These are phyloP conservation scores for Salix udensis DNA, from an alignment of 345 rosid species.

Conservation along the genomic window DNA sequence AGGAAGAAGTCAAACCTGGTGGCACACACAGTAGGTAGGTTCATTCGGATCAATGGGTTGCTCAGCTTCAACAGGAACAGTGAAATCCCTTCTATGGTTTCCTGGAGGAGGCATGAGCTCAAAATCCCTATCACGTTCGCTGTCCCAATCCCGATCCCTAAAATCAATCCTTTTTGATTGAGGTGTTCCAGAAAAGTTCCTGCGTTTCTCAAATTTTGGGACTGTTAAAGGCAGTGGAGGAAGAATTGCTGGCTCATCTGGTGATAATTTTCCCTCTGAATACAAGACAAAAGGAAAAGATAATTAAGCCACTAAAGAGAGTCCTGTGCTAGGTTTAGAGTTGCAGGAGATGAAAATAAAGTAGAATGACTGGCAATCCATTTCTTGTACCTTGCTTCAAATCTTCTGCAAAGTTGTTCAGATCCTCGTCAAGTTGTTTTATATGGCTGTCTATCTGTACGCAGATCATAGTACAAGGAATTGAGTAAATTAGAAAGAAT, in stretches of 20 bases:
- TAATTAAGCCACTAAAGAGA: background rate
- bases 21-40: constrained; percentile 97
- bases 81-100: constrained; percentile 68
- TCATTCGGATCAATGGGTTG: constrained; percentile 97
- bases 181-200: constrained; percentile 53
- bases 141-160: constrained; percentile 86
- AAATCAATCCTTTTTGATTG: constrained; percentile 74
- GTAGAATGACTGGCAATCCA: background rate
- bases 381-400: constrained; percentile 68
- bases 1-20: constrained; percentile 61
- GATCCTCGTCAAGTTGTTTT: constrained; percentile 91
- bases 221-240: constrained; percentile 69
- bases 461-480: background rate
- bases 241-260: constrained; percentile 84
- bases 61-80: constrained; percentile 55
- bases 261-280: constrained; percentile 85
- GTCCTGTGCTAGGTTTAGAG: background rate
- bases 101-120: constrained; percentile 99
- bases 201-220: constrained; percentile 82
- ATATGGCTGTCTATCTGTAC: constrained; percentile 85
- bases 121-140: constrained; percentile 84
- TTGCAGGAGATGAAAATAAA: background rate
- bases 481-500: background rate
- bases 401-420: constrained; percentile 88
- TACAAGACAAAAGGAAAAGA: constrained; percentile 13